Base-by-base conservation (phyloP, 2,329 filamentous ascomycete species). In the Trichoderma koningii region DNA sequence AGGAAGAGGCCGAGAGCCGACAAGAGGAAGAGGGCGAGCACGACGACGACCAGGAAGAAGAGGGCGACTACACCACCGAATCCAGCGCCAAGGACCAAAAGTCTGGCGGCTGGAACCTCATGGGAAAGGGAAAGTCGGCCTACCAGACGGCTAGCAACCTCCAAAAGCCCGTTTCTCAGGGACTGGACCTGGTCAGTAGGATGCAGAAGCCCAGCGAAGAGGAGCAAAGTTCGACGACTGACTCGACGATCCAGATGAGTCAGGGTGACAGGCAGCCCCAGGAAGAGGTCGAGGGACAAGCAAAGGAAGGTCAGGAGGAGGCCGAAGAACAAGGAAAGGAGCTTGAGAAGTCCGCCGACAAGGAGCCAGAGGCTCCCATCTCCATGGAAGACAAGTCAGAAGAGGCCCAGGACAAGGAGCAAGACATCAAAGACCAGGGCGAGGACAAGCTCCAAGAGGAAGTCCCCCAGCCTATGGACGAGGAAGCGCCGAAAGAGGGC, bases 21-120 rank as follows among this genome's bases (percentile, higher is more conserved):
- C 30, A 50, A 1, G 23, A 60, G 3, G 47, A 57, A 15, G 23
- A 76, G 55, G 73, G 76, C 26, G 75, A 76, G 21, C 71, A 77
- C 65, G 76, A 76, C 28, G 79, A 80, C 7, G 21, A 56, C 0
- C 19, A 76, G 60, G 73, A 76, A 28, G 75, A 76, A 19, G 72
- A 77, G 66, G 76, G 77, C 28, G 79, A 81, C 61, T 78, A 79
- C 34, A 75, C 79, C 5, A 78, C 78, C 4, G 74, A 78, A 28
- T 66, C 70, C 1, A 68, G 73, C 14, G 67, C 76, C 61, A 73
- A 66, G n/a, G 65, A 53, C 14, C 68, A 78, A 64, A 72, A 75
- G 19, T 69, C 73, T 3, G 70, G 70, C 19, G 67, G 68, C 30
- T 73, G 73, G 65, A 73, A 72, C 66, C 47, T 73, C n/a, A 69